Evolutionary conservation across 106 monocot species (phyloP).

Genomic region (Chionographis japonica): DNA sequence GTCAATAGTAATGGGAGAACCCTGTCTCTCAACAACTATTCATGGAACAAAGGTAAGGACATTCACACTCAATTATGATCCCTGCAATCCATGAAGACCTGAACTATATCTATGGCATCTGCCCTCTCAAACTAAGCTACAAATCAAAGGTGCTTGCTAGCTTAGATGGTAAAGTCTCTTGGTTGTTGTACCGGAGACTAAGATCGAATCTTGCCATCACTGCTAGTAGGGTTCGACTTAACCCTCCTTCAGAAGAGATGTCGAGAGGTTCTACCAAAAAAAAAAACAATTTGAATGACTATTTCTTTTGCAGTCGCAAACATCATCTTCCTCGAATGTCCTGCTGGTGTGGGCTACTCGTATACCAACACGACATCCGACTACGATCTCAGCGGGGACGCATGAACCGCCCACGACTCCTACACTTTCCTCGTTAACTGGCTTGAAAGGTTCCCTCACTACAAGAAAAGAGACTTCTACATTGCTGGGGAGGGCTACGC

Average conservation of each 20-base stretch:
- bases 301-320: conserved; percentile 17
- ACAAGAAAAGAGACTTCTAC: conserved; percentile 15
- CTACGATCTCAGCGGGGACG: conserved; percentile 3
- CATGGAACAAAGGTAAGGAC: conserved; percentile 11
- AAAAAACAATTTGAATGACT: too few species aligned
- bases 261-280: neutral
- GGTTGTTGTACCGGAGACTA: too few species aligned
- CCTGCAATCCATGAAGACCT: neutral
- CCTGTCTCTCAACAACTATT: neutral
- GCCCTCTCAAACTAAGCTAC: neutral
- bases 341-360: conserved; percentile 23
- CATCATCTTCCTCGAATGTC: conserved; percentile 24
- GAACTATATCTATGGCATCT: neutral
- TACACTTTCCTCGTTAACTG: conserved; percentile 18
- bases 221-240: too few species aligned
- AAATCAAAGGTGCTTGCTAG: too few species aligned
- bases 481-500: conserved; percentile 28
- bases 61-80: neutral
- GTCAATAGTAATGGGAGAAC: conserved; percentile 5
- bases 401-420: conserved; percentile 2
- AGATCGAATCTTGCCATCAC: too few species aligned
- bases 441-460: conserved; percentile 24
- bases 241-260: neutral
- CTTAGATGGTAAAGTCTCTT: too few species aligned
- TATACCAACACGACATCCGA: conserved; percentile 24